Conservation (phyloP, 148 eudicot species). For the Rhododendron molle region DNA sequence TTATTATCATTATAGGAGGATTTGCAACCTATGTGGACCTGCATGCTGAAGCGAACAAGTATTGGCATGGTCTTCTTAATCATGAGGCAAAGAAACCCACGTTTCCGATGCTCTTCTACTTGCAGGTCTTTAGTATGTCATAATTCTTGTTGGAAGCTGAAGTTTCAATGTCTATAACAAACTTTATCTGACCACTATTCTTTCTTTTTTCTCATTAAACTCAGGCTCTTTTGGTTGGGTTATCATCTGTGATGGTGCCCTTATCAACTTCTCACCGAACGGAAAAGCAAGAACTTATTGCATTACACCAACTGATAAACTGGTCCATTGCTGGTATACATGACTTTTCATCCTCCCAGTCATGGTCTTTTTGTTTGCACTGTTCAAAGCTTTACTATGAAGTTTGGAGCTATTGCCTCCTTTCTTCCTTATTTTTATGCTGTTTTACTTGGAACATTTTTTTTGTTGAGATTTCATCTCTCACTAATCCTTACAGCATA, state of each 20-base stretch:
- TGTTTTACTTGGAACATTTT: not conserved
- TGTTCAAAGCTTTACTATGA: not conserved
- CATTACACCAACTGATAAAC: constrained; percentile 69
- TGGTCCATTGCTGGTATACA: constrained; percentile 79
- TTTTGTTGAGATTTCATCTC: not conserved
- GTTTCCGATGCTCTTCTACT: constrained; percentile 55
- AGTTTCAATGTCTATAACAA: not conserved
- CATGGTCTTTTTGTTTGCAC: not conserved
- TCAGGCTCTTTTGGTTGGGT: constrained; percentile 68
- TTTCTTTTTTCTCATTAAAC: constrained; percentile 1
- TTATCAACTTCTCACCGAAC: constrained; percentile 81
- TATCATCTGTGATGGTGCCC: constrained; percentile 82
- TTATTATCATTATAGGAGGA: constrained; percentile 63
- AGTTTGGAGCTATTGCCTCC: not conserved
- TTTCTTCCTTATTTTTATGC: constrained; percentile 2
- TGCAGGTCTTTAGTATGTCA: constrained; percentile 49
- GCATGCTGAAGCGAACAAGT: constrained; percentile 44
- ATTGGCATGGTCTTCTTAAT: constrained; percentile 54
- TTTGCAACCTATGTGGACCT: constrained; percentile 58
- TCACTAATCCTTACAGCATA: not conserved
- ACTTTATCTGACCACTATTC: constrained; percentile 6
- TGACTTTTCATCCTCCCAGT: constrained; percentile 7
- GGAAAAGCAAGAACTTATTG: constrained; percentile 71
- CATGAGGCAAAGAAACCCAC: constrained; percentile 43
- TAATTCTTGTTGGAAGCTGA: constrained; percentile 6